Percentiles rank a stretch among this genome's conserved stretches.
These are phyloP conservation scores for Geotrichum phurueaensis DNA, from an alignment of 1,139 yeast genomes.

Conservation along the genomic window DNA sequence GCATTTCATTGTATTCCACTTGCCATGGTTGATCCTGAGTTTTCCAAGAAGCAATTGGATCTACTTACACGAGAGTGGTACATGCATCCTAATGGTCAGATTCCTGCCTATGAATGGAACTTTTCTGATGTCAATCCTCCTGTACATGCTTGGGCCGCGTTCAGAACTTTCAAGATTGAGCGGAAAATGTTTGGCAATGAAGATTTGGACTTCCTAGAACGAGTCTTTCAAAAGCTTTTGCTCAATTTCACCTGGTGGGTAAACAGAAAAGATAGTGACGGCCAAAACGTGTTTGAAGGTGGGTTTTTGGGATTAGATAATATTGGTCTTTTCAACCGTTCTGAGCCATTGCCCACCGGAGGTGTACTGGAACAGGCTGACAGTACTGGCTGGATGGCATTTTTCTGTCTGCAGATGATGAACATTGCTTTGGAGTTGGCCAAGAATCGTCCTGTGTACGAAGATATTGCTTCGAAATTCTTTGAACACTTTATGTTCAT, in stretches of 20 bases:
- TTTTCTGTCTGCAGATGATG: conserved; percentile 84
- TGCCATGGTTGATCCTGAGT: conserved; percentile 92
- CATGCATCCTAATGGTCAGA: conserved; percentile 98
- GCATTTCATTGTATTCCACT: conserved; percentile 94
- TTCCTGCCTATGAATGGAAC: conserved; percentile 98
- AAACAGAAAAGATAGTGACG: conserved; percentile 81
- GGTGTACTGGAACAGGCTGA: conserved; percentile 92
- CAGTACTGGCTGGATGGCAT: conserved; percentile 98
- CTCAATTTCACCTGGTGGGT: conserved; percentile 98
- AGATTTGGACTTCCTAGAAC: conserved; percentile 79
- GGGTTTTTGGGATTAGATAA: conserved; percentile 93
- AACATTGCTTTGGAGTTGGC: conserved; percentile 90
- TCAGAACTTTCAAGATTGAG: conserved; percentile 83
- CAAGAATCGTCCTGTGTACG: conserved; percentile 80
- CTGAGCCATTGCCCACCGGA: conserved; percentile 93
- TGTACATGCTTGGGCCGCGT: conserved; percentile 96
- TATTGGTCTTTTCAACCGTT: conserved; percentile 88
- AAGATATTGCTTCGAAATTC: conserved; percentile 91
- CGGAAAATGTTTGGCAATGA: conserved; percentile 77
- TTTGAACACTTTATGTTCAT: conserved; percentile 89
- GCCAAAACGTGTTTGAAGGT: conserved; percentile 90
- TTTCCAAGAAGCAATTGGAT: conserved; percentile 86
- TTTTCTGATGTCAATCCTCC: conserved; percentile 95
- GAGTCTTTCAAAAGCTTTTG: conserved; percentile 84
- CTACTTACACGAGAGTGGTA: conserved; percentile 92